Percentiles rank a stretch among this genome's conserved stretches.
phyloP scores from a whole-genome alignment of 2,329 filamentous ascomycete genomes.

The Chaetomium globosum region DNA sequence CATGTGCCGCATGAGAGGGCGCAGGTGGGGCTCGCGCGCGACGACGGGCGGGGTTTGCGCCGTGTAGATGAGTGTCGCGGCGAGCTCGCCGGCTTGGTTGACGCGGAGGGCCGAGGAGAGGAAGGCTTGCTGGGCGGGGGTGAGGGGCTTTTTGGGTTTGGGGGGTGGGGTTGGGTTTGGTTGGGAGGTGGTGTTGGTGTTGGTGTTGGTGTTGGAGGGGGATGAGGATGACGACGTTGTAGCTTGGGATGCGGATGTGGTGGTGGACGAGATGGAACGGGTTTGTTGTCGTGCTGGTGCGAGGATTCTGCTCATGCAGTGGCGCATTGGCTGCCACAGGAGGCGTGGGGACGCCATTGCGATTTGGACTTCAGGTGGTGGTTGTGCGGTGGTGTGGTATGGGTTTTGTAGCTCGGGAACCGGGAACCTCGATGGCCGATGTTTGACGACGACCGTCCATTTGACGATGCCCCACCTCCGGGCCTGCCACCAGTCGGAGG shows the following conservation, averaged over 20 bases:
- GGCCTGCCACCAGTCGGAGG: constrained; percentile 7
- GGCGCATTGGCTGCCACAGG: constrained; percentile 5
- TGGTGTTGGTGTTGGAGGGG: background rate
- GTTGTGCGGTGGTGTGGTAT: background rate
- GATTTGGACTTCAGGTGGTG: background rate
- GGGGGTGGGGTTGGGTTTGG: constrained; percentile 10
- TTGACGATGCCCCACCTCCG: constrained; percentile 11
- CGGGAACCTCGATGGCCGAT: constrained; percentile 23
- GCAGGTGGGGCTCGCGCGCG: constrained; percentile 79
- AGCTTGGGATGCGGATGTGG: background rate
- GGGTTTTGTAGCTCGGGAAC: background rate
- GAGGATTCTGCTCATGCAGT: constrained; percentile 11
- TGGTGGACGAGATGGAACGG: constrained; percentile 13
- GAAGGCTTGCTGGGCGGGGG: constrained; percentile 70
- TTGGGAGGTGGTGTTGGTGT: constrained; percentile 9
- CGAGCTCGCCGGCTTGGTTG: constrained; percentile 97
- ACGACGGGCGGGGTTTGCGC: constrained; percentile 83
- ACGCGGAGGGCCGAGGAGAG: constrained; percentile 66
- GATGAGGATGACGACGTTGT: background rate
- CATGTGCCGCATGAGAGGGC: constrained; percentile 95
- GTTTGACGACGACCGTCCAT: background rate
- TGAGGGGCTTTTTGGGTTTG: constrained; percentile 60
- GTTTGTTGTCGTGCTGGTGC: background rate
- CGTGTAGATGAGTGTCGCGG: constrained; percentile 90
- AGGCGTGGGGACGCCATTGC: constrained; percentile 20